Base-by-base conservation (phyloP, 306 rosid species). In the Rosa persica region DNA sequence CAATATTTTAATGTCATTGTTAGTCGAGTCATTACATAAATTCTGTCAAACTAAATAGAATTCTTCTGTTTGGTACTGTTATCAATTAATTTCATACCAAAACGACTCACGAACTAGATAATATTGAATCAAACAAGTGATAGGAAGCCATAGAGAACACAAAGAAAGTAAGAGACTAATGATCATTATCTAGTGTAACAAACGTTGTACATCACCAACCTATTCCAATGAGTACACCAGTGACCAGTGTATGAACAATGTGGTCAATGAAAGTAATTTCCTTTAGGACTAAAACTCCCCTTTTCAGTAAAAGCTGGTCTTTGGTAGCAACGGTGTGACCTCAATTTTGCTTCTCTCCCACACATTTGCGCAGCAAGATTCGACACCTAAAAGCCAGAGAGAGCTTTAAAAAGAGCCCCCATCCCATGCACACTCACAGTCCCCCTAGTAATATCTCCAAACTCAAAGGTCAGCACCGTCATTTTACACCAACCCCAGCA, bases 301-400 rank as follows among this genome's bases (percentile, higher is more conserved):
- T 30, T 27, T 27, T 34, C n/a, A 34, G 43, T 62, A 30, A 62
- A 62, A 62, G 68, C 68, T 0, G 42, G n/a, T 62, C n/a, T 62
- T 62, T 62, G n/a, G 19, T 62, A n/a, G n/a, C 16, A 27, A 30
- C 9, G 40, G 40, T 30, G 10, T 2, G 67, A 13, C 67, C 67
- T 30, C 67, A 61, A n/a, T 61, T 30, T 27, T 20, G 17, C 11
- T 13, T 2, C 68, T 23, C 43, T 75, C 67, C 48, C 55, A 42
- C 42, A 61, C 64, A n/a, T 76, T 49, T 72, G 62, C 38, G 15
- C 61, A 46, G 79, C 17, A 66, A 75, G 76, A 80, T 68, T 80
- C 76, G 30, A 42, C 43, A 76, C 77, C 70, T 49, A 62, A 62
- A 62, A 25, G 64, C 69, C 10, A 67, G 58, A 55, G 22, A 5